Evolutionary conservation across 2,329 filamentous ascomycete genomes (phyloP).

Genomic region (Penicillium sclerotiorum): DNA sequence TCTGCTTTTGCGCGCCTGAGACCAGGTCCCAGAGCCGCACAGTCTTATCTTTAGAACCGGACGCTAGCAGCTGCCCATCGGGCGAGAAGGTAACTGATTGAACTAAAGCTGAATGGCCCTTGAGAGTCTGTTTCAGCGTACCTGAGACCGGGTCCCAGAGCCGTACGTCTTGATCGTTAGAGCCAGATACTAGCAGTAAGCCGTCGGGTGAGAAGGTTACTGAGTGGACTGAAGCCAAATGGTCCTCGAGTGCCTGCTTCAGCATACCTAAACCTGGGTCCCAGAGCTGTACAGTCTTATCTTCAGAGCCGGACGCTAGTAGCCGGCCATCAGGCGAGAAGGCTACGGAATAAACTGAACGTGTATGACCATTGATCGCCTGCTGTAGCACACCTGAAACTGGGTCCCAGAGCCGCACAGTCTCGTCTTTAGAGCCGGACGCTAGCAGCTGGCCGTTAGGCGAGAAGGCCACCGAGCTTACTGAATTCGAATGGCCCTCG

Average conservation of each 20-base stretch:
- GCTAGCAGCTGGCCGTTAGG: neutral
- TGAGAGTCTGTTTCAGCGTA: too few relatives aligned
- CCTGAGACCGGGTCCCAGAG: too few relatives aligned
- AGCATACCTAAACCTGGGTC: neutral
- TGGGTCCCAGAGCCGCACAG: neutral
- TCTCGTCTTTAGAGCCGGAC: neutral
- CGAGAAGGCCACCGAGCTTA: neutral
- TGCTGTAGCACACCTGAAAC: neutral
- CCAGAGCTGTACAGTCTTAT: neutral
- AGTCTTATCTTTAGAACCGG: neutral
- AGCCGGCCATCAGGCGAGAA: neutral
- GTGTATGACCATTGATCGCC: neutral
- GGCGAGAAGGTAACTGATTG: neutral
- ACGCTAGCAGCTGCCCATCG: neutral
- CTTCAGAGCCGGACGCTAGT: neutral
- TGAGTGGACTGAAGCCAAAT: neutral
- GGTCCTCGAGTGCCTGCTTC: neutral
- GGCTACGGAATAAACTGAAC: neutral
- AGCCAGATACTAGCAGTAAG: neutral
- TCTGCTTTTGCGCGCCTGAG: neutral
- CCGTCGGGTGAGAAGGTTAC: neutral
- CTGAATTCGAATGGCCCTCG: neutral
- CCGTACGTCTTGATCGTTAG: too few relatives aligned
- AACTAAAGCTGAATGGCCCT: neutral
- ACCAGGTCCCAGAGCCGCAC: neutral